Evolutionary conservation across 495 filamentous ascomycete species (phyloP), one percentile per base, ranked within the genome.

Genomic region (Neurospora africana): DNA sequence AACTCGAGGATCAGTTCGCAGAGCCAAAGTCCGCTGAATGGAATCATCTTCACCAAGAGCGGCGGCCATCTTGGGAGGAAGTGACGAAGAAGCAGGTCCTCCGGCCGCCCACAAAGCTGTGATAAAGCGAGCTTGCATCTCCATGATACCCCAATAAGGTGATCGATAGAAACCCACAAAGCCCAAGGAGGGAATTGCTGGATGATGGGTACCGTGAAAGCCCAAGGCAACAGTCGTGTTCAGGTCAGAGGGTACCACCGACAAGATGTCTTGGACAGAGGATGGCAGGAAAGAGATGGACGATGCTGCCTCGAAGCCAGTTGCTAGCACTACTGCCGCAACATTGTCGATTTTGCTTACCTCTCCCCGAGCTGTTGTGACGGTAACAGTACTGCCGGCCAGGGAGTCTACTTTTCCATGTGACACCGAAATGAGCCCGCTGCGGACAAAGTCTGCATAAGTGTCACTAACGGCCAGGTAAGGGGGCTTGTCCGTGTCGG

Each of bases 121-220:
- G 3, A 95, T 76, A 71, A 89, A 88, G 17, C 89, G 87, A 0
- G 92, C 91, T 80, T 97, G 94, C 87, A 93, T 89, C 76, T 97
- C 93, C 86, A 95, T 91, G 1, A 92, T 87, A 0, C 91, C 91
- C 91, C 93, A 97, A 79, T 91, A 97, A 0, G 93, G 92, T 1
- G 92, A 91, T 41, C 92, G 87, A 78, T 97, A 95, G 79, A 95
- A 91, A 5, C 94, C 94, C 0, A 96, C 89, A 72, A 97, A 97
- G 0, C 91, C 92, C 1, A 95, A 80, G 27, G 87, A 86, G 0
- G 89, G 87, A 1, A 94, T 76, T 5, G 80, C 79, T 0, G 84
- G 83, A 74, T 90, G 89, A 40, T 89, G 82, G 5, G 87, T 91
- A 21, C 85, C 85, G 72, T 89, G 89, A 67, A 90, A 87, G 61